Percentiles rank a stretch among this genome's conserved stretches.
These are phyloP conservation scores for Beta lomatogona DNA, from an alignment of 179 eudicot genomes.

Conservation along the genomic window DNA sequence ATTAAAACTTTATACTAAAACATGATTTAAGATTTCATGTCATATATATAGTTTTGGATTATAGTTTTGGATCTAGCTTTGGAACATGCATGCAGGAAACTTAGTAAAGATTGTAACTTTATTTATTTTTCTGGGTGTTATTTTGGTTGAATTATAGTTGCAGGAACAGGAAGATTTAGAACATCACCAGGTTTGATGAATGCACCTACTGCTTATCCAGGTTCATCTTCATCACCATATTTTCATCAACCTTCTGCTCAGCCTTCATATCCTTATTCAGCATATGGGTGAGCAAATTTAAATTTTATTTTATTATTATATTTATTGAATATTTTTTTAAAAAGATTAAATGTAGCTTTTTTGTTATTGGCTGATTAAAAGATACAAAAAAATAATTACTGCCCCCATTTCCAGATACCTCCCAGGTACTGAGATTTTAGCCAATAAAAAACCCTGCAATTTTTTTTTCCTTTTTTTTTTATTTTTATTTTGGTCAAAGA, in stretches of 20 bases:
- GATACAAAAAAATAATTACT: not conserved
- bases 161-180: constrained; percentile 54
- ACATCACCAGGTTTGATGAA: constrained; percentile 45
- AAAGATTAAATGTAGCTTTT: no score
- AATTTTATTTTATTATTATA: not conserved
- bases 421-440: constrained; percentile 17
- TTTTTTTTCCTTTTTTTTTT: not conserved
- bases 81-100: constrained; percentile 25
- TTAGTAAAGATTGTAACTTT: not conserved
- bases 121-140: not conserved
- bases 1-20: not conserved
- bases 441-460: constrained; percentile 25
- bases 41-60: no score
- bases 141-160: constrained; percentile 7
- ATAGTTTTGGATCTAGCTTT: not conserved
- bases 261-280: constrained; percentile 50
- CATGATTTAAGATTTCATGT: not conserved
- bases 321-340: not conserved
- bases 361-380: not conserved
- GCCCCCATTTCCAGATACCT: constrained; percentile 13
- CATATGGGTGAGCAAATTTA: constrained; percentile 47
- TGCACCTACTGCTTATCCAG: constrained; percentile 39
- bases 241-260: constrained; percentile 51
- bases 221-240: constrained; percentile 43
- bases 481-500: constrained; percentile 31